Percentiles rank a stretch among this genome's conserved stretches.
phyloP scores from a whole-genome alignment of 805 yeast species.

The Candida glaebosa region DNA sequence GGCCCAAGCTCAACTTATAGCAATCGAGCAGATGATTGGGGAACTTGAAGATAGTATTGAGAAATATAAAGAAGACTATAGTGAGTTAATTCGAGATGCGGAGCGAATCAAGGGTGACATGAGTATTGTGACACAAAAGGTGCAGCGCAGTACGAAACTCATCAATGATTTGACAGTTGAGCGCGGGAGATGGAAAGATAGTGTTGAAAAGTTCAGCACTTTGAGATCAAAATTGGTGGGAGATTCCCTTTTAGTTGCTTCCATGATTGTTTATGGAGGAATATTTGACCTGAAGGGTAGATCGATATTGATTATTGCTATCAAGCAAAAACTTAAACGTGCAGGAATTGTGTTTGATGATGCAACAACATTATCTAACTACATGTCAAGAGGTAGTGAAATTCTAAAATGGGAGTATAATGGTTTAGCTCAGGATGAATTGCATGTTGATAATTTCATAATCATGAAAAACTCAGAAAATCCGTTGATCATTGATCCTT shows the following conservation, averaged over 20 bases:
- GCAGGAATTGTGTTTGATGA: constrained; percentile 36
- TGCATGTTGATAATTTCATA: constrained; percentile 61
- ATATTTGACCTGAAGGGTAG: constrained; percentile 49
- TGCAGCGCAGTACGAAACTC: constrained; percentile 57
- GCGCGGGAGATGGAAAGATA: constrained; percentile 68
- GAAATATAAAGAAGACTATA: constrained; percentile 62
- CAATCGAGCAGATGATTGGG: constrained; percentile 74
- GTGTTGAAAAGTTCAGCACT: constrained; percentile 48
- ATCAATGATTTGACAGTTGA: constrained; percentile 65
- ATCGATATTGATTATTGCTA: constrained; percentile 22
- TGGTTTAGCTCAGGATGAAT: constrained; percentile 57
- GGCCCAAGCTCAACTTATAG: constrained; percentile 66
- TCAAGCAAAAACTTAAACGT: constrained; percentile 33
- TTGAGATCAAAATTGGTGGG: constrained; percentile 55
- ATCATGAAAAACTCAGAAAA: constrained; percentile 41
- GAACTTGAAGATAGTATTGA: constrained; percentile 74
- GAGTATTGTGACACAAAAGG: constrained; percentile 55
- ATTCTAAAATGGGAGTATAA: constrained; percentile 47
- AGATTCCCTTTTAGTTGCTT: constrained; percentile 60
- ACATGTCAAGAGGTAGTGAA: constrained; percentile 40
- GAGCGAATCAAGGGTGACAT: constrained; percentile 75
- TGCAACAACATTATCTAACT: constrained; percentile 28
- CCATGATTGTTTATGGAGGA: constrained; percentile 62
- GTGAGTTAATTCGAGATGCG: constrained; percentile 70
- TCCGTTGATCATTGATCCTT: constrained; percentile 75